Base-by-base conservation (phyloP, 352 stramenopile genomes). In the Globisporangium viniferum region DNA sequence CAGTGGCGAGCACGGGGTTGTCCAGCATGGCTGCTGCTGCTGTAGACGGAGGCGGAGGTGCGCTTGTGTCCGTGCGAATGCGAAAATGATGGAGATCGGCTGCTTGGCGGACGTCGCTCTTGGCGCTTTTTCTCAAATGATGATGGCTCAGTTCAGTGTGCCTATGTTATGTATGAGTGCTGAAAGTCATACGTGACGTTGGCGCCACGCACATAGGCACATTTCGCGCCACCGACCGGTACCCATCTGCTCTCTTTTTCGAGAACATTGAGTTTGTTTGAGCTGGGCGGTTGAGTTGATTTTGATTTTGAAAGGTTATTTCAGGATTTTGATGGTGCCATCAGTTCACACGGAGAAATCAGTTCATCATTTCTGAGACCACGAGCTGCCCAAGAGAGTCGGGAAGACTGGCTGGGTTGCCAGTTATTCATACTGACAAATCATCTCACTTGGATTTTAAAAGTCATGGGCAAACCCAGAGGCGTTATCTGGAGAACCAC, bases 261-360 rank as follows among this genome's bases (percentile, higher is more conserved):
- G 10, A 64, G 59, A 64, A 64, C n/a, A 27, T 24, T 41, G 54
- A 27, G 54, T 59, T 59, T 59, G 54, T 44, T 59, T 59, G 54
- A 49, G 14, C 39, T 46, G 39, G 39, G 39, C 12, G 39, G 39
- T 46, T 46, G 39, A 44, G 14, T 44, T 44, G 36, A 46, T 46
- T 46, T 48, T 48, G 41, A 48, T 8, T 9, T 20, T 44, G 36
- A 44, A 18, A 5, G 44, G 44, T 51, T 51, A 22, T n/a, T 51
- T 51, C 39, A 48, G 14, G 39, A 18, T 48, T 48, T 20, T n/a
- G 41, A 51, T 51, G 6, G 44, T 22, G 44, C 18, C 15, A 22
- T 51, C 18, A 51, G 1, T 22, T 22, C 18, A 51, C 6, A 20
- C 39, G 39, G 39, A 46, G 12, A 46, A 49, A 51, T 3, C 44